A percentile compares a stretch with the other conserved stretches of the same genome.
These are phyloP conservation scores for Boletus barrowsii DNA, from an alignment of 768 basidiomycete species.

Conservation along the genomic window DNA sequence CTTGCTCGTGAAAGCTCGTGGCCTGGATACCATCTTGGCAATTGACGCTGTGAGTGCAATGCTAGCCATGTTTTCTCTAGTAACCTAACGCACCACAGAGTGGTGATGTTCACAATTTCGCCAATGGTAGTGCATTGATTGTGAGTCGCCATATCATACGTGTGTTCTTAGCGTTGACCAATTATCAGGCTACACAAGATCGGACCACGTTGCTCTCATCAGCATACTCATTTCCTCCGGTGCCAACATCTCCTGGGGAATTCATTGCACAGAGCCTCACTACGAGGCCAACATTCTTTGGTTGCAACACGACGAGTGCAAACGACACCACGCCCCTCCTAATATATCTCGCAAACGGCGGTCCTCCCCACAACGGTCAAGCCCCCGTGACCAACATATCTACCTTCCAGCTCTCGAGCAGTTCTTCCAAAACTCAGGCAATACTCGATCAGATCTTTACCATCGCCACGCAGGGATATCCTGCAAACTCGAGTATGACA, in stretches of 20 bases:
- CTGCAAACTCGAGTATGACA: slow-evolving; percentile 20
- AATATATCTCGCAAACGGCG: slow-evolving; percentile 57
- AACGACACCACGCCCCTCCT: slow-evolving; percentile 42
- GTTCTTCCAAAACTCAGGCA: slow-evolving; percentile 34
- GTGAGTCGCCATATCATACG: slow-evolving; percentile 11
- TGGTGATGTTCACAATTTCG: slow-evolving; percentile 15
- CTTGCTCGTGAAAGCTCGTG: slow-evolving; percentile 44
- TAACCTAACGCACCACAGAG: slow-evolving; percentile 9
- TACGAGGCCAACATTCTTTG: slow-evolving; percentile 43
- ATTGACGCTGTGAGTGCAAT: slow-evolving; percentile 39
- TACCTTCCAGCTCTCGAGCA: slow-evolving; percentile 39
- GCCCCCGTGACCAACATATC: slow-evolving; percentile 41
- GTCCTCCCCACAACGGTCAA: slow-evolving; percentile 37
- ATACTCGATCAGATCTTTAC: slow-evolving; percentile 46
- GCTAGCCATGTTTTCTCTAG: neutral
- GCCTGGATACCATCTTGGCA: slow-evolving; percentile 48
- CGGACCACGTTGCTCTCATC: slow-evolving; percentile 35
- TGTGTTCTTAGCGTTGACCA: neutral
- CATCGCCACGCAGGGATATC: slow-evolving; percentile 42
- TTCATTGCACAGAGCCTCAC: slow-evolving; percentile 37
- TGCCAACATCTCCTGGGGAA: slow-evolving; percentile 22
- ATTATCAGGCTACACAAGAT: slow-evolving; percentile 30
- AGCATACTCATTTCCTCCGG: slow-evolving; percentile 33
- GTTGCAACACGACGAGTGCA: slow-evolving; percentile 32
- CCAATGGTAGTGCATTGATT: slow-evolving; percentile 25